Percentiles rank a stretch among this genome's conserved stretches.
Conservation (phyloP, 352 stramenopile genomes). For the Phytophthora fragariae region DNA sequence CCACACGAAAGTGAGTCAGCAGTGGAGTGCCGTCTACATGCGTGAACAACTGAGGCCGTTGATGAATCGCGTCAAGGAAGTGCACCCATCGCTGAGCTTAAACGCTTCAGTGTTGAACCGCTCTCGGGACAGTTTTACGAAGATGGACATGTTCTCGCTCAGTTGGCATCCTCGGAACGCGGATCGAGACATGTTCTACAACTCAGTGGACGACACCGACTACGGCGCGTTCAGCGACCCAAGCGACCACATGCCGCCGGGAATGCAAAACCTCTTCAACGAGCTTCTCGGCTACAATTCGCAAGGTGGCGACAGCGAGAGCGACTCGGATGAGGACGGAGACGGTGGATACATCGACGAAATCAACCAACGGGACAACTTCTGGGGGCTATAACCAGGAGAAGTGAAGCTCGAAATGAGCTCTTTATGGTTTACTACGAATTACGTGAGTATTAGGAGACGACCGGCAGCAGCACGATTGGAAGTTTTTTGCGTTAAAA, state of each 20-base stretch:
- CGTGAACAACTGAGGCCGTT: conserved; percentile 10
- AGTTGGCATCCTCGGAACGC: conserved; percentile 19
- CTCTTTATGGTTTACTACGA: background rate
- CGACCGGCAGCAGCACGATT: background rate
- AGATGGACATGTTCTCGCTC: conserved; percentile 19
- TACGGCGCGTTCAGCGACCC: conserved; percentile 10
- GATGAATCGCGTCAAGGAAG: conserved; percentile 17
- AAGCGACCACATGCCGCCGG: background rate
- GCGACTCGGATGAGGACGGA: background rate
- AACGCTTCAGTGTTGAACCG: conserved; percentile 12
- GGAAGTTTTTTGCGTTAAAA: background rate
- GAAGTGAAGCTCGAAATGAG: background rate
- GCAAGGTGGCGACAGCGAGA: background rate
- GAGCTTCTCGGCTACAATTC: conserved; percentile 15
- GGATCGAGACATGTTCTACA: conserved; percentile 16
- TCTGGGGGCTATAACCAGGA: background rate
- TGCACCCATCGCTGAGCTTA: conserved; percentile 11
- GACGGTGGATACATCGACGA: background rate
- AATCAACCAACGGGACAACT: background rate
- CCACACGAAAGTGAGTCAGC: conserved; percentile 5
- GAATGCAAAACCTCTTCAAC: conserved; percentile 12
- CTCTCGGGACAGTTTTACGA: conserved; percentile 17
- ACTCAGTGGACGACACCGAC: conserved; percentile 7
- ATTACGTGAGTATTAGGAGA: background rate
- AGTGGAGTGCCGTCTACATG: conserved; percentile 22